Evolutionary conservation across 192 early-diverging fungal genomes (phyloP), one percentile per base, ranked within the genome.

Genomic region (Dissophora ornata): DNA sequence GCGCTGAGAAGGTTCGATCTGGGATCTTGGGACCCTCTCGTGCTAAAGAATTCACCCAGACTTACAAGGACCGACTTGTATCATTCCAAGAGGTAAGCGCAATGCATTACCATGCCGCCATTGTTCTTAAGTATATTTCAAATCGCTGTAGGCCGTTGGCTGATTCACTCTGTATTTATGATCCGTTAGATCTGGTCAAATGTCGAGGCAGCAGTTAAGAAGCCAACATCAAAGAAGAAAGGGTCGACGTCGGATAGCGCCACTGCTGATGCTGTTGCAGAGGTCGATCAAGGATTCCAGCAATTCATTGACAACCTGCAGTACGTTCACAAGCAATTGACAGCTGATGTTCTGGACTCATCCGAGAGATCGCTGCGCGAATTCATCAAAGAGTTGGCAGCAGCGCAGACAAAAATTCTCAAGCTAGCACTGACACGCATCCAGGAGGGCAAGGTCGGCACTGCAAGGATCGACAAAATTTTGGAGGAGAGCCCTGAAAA

Each of bases 301-400:
- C 19, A 46, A 11, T 77, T 77, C 33, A 77, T 77, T 42, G 73
- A 77, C 40, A 77, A 77, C 32, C 16, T 77, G 64, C 73, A 77
- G 19, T 49, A 49, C 40, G 22, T 77, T 30, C 63, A 77, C 46
- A 67, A 57, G 41, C 73, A 77, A 47, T 36, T 77, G 21, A 77
- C 44, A 4, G 51, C 63, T 12, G 73, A 77, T 22, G 73, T 77
- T 15, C 41, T 77, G 19, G 73, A 77, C 30, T 77, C 73, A 2
- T 77, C 73, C 12, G 73, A 77, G 25, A 46, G 65, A 34, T 77
- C 73, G 0, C 32, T 77, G 16, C 73, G 73, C 3, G 73, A 77
- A 22, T 77, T 77, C 26, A 77, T 77, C 51, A 77, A 67, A 46
- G 73, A 77, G 32, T 44, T 77, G 36, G 73, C 73, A n/a, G 57